A percentile compares a stretch with the other conserved stretches of the same genome.
These are phyloP conservation scores for Cicer bijugum DNA, from an alignment of 306 rosid genomes.

Conservation along the genomic window DNA sequence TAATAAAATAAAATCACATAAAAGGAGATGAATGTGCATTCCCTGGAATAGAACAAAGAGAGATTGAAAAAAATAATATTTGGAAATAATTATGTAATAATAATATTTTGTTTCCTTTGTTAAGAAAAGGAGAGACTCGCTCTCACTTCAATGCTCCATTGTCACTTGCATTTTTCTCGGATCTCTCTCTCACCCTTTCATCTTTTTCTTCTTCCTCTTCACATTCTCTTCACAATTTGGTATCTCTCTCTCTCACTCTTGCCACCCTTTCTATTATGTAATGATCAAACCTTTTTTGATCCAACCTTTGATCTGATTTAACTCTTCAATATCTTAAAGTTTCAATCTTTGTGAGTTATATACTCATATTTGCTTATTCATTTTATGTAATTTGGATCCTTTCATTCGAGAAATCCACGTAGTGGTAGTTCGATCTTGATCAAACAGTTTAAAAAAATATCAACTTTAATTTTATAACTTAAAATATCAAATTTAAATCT, in stretches of 20 bases:
- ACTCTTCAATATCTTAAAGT: slow-evolving; percentile 39
- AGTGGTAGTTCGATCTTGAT: too few species aligned
- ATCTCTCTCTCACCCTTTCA: slow-evolving; percentile 39
- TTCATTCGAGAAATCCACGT: too few species aligned
- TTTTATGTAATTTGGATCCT: too few species aligned
- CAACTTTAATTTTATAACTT: too few species aligned
- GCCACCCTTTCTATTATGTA: not conserved
- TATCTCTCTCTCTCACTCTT: slow-evolving; percentile 21
- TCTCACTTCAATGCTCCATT: slow-evolving; percentile 33
- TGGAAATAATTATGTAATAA: not conserved
- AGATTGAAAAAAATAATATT: not conserved
- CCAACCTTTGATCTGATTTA: slow-evolving; percentile 42
- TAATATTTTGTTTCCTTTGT: not conserved
- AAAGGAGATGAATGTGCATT: not conserved
- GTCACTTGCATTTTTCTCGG: slow-evolving; percentile 43
- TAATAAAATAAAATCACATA: too few species aligned
- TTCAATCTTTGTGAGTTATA: not conserved
- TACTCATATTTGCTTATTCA: not conserved
- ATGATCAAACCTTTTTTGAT: slow-evolving; percentile 11
- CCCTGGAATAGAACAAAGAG: not conserved
- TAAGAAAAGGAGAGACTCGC: slow-evolving; percentile 10
- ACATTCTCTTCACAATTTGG: slow-evolving; percentile 39
- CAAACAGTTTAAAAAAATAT: too few species aligned
- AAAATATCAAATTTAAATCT: too few species aligned
- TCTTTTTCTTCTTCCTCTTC: slow-evolving; percentile 21